Evolutionary conservation across 2,329 filamentous ascomycete genomes (phyloP).

Genomic region (Colletotrichum filicis): DNA sequence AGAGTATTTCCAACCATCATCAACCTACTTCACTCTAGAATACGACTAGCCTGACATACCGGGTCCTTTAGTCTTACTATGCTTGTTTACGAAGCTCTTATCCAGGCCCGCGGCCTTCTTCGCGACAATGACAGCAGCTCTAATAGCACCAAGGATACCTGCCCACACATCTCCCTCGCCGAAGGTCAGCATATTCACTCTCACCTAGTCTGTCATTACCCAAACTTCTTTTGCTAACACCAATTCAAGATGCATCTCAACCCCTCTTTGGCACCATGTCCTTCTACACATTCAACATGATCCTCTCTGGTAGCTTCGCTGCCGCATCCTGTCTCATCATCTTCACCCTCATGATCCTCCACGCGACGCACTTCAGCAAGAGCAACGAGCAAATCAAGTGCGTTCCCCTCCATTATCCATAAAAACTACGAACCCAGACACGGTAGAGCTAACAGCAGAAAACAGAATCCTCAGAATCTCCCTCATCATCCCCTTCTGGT

Average conservation of each 20-base stretch:
- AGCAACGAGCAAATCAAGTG: slow-evolving; percentile 54
- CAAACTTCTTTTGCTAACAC: background rate
- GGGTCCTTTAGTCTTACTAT: background rate
- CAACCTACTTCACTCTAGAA: background rate
- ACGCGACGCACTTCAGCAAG: slow-evolving; percentile 52
- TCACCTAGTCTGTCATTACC: too few species aligned
- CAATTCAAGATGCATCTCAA: background rate
- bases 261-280: slow-evolving; percentile 23
- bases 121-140: background rate
- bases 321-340: slow-evolving; percentile 44
- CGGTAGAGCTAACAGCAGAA: background rate
- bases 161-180: slow-evolving; percentile 13
- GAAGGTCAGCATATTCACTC: background rate
- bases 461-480: slow-evolving; percentile 49
- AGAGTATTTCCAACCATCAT: background rate
- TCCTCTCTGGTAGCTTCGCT: slow-evolving; percentile 48
- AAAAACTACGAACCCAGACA: too few species aligned
- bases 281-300: slow-evolving; percentile 45
- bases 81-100: background rate
- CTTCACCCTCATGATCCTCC: slow-evolving; percentile 45
- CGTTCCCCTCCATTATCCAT: background rate
- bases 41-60: too few species aligned
- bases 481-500: slow-evolving; percentile 51
- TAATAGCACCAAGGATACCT: background rate
- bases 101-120: background rate